Evolutionary conservation across 2,329 filamentous ascomycete genomes (phyloP), one percentile per base, ranked within the genome.

Genomic region (Stylonectria norvegica): DNA sequence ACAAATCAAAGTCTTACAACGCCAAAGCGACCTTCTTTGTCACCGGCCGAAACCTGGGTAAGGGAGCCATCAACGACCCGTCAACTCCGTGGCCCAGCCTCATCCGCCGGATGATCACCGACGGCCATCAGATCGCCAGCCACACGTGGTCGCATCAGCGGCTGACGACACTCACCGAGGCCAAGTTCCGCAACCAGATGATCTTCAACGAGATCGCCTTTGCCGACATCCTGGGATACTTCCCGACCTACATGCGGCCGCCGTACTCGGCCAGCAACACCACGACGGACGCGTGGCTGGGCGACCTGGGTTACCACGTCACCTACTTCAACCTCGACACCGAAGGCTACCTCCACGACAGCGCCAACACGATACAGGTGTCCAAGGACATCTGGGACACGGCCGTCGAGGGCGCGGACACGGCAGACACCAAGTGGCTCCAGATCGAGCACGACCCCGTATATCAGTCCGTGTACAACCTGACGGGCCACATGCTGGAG

Each of bases 241-340:
- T 66, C 40, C 67, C 67, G 4, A 67, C 63, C 0, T 70, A 70
- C 54, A 65, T 73, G 62, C 67, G 69, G 1, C 65, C 70, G 0
- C 70, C 70, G 0, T 72, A 70, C 58, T 71, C 69, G n/a, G 68
- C 67, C 20, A 71, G 68, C 55, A 67, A 66, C 35, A 42, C 42
- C 4, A 58, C 49, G 0, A 69, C 66, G 5, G 66, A 70, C 33
- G 60, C 52, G 15, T 60, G 65, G 59, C 52, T 72, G 29, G 60
- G 52, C 11, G 59, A 61, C 18, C 50, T 80, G 5, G 73, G 73
- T n/a, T 81, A 81, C 58, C 75, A 80, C 53, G 55, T 80, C 53
- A 69, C 71, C 19, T 79, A 79, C 61, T 80, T 79, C 52, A 73
- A 79, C 55, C 63, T 82, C 31, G 78, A 83, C 53, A 82, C 78